Evolutionary conservation across 768 basidiomycete species (phyloP), one percentile per base, ranked within the genome.

Genomic region (Boletus tomentosulus): DNA sequence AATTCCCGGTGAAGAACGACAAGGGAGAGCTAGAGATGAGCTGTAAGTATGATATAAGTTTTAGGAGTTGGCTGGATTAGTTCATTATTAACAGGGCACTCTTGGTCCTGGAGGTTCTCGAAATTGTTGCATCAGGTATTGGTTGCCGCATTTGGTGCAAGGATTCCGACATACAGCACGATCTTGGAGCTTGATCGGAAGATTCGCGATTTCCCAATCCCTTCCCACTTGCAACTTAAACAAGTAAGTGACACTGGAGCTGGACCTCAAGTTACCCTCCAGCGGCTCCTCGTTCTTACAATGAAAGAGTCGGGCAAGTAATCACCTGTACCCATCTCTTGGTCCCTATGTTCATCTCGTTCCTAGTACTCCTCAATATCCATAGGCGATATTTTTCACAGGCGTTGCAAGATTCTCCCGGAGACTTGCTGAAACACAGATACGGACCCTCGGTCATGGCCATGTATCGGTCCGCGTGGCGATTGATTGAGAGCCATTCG

Each of bases 371-470:
- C 33, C 69, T 88, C 30, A 82, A 81, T 59, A 72, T 89, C 15
- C 87, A 88, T 62, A 76, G 86, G 28, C 74, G 80, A 15, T 87
- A 86, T 65, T 85, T 88, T 60, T 81, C 81, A 2, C 82, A 82
- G 60, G 84, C 85, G 0, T 66, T 89, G 19, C 78, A 80, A 48
- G 86, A 87, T 43, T 72, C 73, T 46, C 81, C 83, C 1, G 59
- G 68, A 8, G 83, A 87, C 51, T 71, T 82, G 3, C 71, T 84
- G 46, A 76, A 75, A 52, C 86, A 89, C 60, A 77, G 73, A 60
- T 88, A 82, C 64, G 76, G 81, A 0, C 82, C 84, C 1, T 90
- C 88, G 1, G 83, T 88, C 6, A 77, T 86, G 66, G 84, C 88
- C 0, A 80, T 81, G 13, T 89, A 86, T 67, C 83, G 85, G 2